These are phyloP conservation scores for Penicillium simplicissimum DNA, from an alignment of 495 filamentous ascomycete genomes.

Conservation along the genomic window DNA sequence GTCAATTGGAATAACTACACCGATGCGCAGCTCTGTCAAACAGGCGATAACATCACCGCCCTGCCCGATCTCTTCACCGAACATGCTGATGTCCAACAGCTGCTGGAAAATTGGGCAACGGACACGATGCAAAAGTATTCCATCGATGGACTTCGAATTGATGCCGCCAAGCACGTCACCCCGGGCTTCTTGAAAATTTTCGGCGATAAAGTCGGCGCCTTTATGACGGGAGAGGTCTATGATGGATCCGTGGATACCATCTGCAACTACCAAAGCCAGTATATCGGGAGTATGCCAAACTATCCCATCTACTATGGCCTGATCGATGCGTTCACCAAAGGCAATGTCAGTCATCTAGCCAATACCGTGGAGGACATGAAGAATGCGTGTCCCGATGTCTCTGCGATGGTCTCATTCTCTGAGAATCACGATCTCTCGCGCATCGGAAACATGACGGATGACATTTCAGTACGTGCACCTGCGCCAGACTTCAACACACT, in stretches of 20 bases:
- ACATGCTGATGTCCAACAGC: slow-evolving; percentile 52
- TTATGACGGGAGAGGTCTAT: slow-evolving; percentile 66
- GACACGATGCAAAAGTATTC: slow-evolving; percentile 64
- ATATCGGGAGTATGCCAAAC: slow-evolving; percentile 59
- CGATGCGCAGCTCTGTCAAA: slow-evolving; percentile 57
- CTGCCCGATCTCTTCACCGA: slow-evolving; percentile 72
- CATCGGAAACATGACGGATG: slow-evolving; percentile 51
- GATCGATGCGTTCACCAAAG: slow-evolving; percentile 58
- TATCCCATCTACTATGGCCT: slow-evolving; percentile 69
- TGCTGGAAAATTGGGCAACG: slow-evolving; percentile 63
- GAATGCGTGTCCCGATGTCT: slow-evolving; percentile 54
- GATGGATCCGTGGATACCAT: slow-evolving; percentile 55
- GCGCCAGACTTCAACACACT: background rate
- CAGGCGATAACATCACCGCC: slow-evolving; percentile 57
- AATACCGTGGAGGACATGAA: slow-evolving; percentile 52
- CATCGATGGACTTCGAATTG: slow-evolving; percentile 77
- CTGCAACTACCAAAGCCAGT: slow-evolving; percentile 50
- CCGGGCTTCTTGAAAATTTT: slow-evolving; percentile 66
- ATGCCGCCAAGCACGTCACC: slow-evolving; percentile 72
- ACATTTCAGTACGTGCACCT: slow-evolving; percentile 41
- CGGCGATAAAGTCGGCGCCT: slow-evolving; percentile 55
- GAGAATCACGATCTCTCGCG: slow-evolving; percentile 77
- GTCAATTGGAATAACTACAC: slow-evolving; percentile 60
- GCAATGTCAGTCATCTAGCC: slow-evolving; percentile 55
- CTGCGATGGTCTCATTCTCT: slow-evolving; percentile 66